Base-by-base conservation (phyloP, 2,329 filamentous ascomycete genomes). In the Ophiocordyceps polyrhachis-furcata region DNA sequence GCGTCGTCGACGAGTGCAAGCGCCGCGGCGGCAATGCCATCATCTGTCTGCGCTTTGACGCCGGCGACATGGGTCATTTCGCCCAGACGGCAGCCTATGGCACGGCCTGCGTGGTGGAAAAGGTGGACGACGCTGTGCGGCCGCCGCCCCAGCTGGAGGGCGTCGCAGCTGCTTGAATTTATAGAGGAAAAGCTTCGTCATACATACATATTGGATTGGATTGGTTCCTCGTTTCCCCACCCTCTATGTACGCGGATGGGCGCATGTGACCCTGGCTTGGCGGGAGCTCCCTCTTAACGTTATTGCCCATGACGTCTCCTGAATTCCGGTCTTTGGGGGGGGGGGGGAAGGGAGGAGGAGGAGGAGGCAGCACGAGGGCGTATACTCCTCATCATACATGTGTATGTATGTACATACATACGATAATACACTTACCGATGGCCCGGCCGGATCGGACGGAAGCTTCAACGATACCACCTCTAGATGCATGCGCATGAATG, bases 31-130 rank as follows among this genome's bases (percentile, higher is more conserved):
- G 74, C 7, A 79, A 79, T 54, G 74, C 74, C 20, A 60, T 78
- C 50, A 71, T 79, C 50, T 71, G 69, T 43, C 58, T 78, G 49
- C 64, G 73, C 40, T 78, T 78, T 51, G 74, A 79, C 52, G 64
- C 70, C 2, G 66, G 66, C 5, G 71, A 73, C 48, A 58, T 76
- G 49, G 69, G 65, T 25, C 66, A 68, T 2, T 77, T 71, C 52
- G 70, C 71, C 2, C 73, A 77, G 58, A 70, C 73, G 38, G 74
- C 71, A 48, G 73, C 73, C 0, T 79, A 77, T 53, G 74, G 74
- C 2, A 78, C 74, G 4, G 74, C 74, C 2, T 71, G 67, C 43
- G 51, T 74, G 13, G 64, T 77, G 23, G 72, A 77, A 58, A 75
- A 70, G 61, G 56, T 76, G 45, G 67, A 73, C 13, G 61, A 56